These are phyloP conservation scores for Glycine tomentella DNA, from an alignment of 306 rosid genomes.

Conservation along the genomic window DNA sequence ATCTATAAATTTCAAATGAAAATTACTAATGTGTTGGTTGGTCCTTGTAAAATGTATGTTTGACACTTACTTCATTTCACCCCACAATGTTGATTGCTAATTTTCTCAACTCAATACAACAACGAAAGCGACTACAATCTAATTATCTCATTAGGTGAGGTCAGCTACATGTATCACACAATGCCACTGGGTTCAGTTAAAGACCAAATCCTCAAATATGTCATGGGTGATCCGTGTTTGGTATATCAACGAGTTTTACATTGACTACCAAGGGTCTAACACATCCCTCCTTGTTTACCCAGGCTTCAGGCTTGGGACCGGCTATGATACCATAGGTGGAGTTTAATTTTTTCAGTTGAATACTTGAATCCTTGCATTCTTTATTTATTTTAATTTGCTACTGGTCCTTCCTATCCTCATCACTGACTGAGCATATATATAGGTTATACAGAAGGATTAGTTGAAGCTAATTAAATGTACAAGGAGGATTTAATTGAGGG, in stretches of 20 bases:
- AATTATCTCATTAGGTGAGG: too few relatives aligned
- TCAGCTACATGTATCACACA: not conserved
- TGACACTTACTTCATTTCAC: slow-evolving; percentile 1
- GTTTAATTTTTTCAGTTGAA: slow-evolving; percentile 32
- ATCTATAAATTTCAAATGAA: slow-evolving; percentile 20
- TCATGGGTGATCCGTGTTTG: not conserved
- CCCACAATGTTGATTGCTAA: not conserved
- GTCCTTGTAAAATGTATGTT: not conserved
- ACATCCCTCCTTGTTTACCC: not conserved
- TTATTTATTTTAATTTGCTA: not conserved
- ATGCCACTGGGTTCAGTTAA: not conserved
- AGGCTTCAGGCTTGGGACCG: not conserved
- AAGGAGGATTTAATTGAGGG: slow-evolving; percentile 14
- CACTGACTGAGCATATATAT: slow-evolving; percentile 5
- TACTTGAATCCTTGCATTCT: not conserved
- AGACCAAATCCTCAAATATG: not conserved
- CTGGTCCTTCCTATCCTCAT: not conserved
- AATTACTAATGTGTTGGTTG: not conserved
- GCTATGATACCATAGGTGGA: not conserved
- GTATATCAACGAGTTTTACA: not conserved
- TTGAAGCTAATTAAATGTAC: not conserved
- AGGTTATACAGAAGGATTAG: slow-evolving; percentile 16
- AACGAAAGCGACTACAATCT: not conserved
- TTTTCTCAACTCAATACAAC: not conserved
- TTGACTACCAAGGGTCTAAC: not conserved